These are phyloP conservation scores for Kwoniella botswanensis DNA, from an alignment of 768 basidiomycete species.

Conservation along the genomic window DNA sequence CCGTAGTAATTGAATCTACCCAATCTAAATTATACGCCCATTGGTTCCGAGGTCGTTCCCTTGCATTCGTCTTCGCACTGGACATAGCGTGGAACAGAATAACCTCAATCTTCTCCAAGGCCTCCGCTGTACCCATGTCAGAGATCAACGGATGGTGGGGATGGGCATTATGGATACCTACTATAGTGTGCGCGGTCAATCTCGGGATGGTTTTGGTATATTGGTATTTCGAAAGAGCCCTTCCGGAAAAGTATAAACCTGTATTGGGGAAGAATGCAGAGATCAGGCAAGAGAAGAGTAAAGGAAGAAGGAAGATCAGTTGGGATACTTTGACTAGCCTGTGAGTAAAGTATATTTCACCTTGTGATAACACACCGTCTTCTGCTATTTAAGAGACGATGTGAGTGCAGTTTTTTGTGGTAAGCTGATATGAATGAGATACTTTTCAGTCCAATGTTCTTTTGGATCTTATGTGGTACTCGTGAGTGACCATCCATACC, in stretches of 20 bases:
- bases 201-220: constrained; percentile 45
- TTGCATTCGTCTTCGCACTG: constrained; percentile 50
- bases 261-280: constrained; percentile 41
- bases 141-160: constrained; percentile 53
- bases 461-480: constrained; percentile 47
- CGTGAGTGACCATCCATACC: constrained; percentile 27
- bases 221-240: constrained; percentile 43
- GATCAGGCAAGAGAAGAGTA: constrained; percentile 16
- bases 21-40: constrained; percentile 54
- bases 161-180: constrained; percentile 57
- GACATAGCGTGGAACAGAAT: constrained; percentile 55
- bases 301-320: constrained; percentile 22
- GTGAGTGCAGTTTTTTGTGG: no score
- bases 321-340: constrained; percentile 28
- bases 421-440: neutral
- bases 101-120: constrained; percentile 37
- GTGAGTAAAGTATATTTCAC: constrained; percentile 19
- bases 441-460: constrained; percentile 43
- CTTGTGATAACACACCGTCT: neutral
- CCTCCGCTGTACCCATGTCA: constrained; percentile 51
- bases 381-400: no score
- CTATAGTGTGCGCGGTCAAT: constrained; percentile 45
- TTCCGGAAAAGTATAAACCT: constrained; percentile 45
- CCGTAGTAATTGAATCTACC: constrained; percentile 50
- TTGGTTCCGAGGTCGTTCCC: constrained; percentile 45